Base-by-base conservation (phyloP, 2,329 filamentous ascomycete species). In the Myriosclerotinia duriaeana region DNA sequence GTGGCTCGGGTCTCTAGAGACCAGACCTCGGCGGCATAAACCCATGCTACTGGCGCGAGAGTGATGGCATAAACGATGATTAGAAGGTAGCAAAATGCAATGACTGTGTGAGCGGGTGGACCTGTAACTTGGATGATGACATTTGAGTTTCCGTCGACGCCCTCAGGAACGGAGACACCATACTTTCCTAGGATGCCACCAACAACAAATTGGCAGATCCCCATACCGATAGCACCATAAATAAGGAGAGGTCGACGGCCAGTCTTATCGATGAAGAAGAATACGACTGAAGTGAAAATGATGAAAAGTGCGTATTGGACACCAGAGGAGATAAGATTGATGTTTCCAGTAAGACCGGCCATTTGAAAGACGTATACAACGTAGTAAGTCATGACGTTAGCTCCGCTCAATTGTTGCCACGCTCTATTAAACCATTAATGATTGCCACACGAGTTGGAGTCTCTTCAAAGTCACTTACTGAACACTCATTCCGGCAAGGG, bases 1-100 rank as follows among this genome's bases (percentile, higher is more conserved):
- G 80, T 83, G 6, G 85, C 85, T 50, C 86, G 82, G 0, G 84
- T 85, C 68, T 85, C 83, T 6, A 87, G 79, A 0, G 84, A 85
- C 82, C 84, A 88, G 3, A 87, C 84, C 75, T 89, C 87, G 22
- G 85, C 84, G 0, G 84, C 84, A 71, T 89, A 89, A 53, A 89
- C 82, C 86, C 87, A 89, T 64, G 82, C 84, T 8, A 87, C 84
- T 0, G 86, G 86, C 0, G 85, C 86, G 20, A 87, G 80, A 0
- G 86, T 88, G 30, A 87, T 79, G 2, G 84, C 83, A 73, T 89
- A 89, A 69, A 86, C 79, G 72, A 87, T 81, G 73, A 88, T 85
- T 67, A 89, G 81, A 22, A 89, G 80, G 74, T 88, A 89, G 60
- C 82, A 86, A 71, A 88, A 88, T 34, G 85, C 84, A 69, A 89